Evolutionary conservation across 163 green algal genomes (phyloP), one percentile per base, ranked within the genome.

Genomic region (Scenedesmus sp.): DNA sequence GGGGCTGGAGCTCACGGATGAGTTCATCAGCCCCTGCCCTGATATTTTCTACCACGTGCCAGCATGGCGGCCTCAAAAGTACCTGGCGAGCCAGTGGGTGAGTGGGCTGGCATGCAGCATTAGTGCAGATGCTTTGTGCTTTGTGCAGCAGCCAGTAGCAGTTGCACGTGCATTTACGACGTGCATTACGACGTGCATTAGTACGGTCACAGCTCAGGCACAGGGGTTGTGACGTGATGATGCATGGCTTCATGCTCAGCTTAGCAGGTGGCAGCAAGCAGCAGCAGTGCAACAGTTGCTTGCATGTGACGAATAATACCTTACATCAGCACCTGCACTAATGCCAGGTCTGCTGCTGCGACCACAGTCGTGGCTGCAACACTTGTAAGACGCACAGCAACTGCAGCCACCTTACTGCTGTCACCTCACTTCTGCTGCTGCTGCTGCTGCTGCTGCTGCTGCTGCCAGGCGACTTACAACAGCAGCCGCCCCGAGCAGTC

Each of bases 1-100:
- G 15, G 59, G 59, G 62, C 84, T 89, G 12, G 84, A 89, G 62
- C 84, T 89, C 18, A 56, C 59, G 46, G 84, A 89, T 52, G 84
- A 89, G 62, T 89, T 89, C 59, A 77, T 89, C 62, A 82, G 84
- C 64, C 62, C 62, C 34, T 89, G 84, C 62, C 84, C 84, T n/a
- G 84, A 89, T 62, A 89, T 89, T 6, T 89, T 89, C 84, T 89
- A 89, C 62, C 84, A 89, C 66, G 84, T 89, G 60, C 60, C 70
- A 15, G 84, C 84, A 6, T 89, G 84, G 84, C 70, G 84, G 62
- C 84, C 84, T 15, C 34, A 62, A 15, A 87, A 54, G 56, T 52
- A 57, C n/a, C 82, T 62, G 46, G 82, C 64, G 18, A 73, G 55
- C 56, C 15, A 46, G 82, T 60, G 64, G 56, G 6, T 60, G 18